Percentiles rank a stretch among this genome's conserved stretches.
These are phyloP conservation scores for Sclerotinia nivalis DNA, from an alignment of 2,329 filamentous ascomycete genomes.

Conservation along the genomic window DNA sequence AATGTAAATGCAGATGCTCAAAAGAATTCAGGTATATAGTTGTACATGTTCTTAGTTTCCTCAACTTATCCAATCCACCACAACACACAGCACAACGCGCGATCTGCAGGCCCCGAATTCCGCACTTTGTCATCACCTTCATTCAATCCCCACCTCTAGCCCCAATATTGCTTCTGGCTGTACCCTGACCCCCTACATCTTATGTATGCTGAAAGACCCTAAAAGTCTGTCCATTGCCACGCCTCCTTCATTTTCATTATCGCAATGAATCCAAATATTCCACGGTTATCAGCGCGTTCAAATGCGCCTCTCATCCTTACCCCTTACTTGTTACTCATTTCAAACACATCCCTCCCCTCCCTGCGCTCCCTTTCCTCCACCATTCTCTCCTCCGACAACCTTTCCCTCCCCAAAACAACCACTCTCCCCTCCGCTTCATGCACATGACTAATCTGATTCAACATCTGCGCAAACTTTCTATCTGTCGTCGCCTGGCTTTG, in stretches of 20 bases:
- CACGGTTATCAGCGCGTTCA: too few species aligned
- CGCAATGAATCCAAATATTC: neutral
- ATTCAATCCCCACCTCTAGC: neutral
- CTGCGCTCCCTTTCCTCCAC: neutral
- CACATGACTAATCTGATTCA: slow-evolving; percentile 30
- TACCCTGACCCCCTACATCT: neutral
- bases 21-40: neutral
- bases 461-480: slow-evolving; percentile 31
- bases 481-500: slow-evolving; percentile 32
- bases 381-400: neutral
- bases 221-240: neutral
- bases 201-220: neutral
- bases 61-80: neutral
- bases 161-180: neutral
- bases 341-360: neutral
- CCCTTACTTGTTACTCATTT: too few species aligned
- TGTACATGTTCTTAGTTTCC: neutral
- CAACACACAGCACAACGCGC: neutral
- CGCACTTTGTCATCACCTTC: neutral
- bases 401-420: slow-evolving; percentile 25
- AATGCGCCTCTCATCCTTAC: neutral
- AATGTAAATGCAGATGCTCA: neutral
- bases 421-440: slow-evolving; percentile 31
- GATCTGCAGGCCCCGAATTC: neutral
- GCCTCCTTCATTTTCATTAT: neutral